These are phyloP conservation scores for Cyphellophora europaea DNA, from an alignment of 2,329 filamentous ascomycete genomes.

Conservation along the genomic window DNA sequence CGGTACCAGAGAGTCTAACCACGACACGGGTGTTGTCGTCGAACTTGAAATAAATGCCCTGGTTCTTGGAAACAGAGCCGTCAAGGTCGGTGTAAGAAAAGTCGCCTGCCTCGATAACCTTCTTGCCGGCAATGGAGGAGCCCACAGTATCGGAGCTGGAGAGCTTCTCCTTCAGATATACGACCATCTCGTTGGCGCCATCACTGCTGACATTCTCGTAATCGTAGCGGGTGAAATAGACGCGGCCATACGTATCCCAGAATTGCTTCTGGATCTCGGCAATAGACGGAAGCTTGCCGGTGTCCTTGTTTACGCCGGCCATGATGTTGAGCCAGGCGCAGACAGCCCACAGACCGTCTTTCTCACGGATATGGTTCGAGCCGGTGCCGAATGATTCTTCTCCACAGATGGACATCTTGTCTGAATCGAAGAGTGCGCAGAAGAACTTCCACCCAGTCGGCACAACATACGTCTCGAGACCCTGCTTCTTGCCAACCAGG, in stretches of 20 bases:
- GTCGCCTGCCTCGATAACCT: constrained; percentile 82
- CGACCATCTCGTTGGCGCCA: constrained; percentile 82
- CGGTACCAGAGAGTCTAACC: constrained; percentile 88
- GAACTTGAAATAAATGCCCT: constrained; percentile 91
- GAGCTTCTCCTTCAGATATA: constrained; percentile 69
- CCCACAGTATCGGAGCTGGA: constrained; percentile 67
- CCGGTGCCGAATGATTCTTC: constrained; percentile 98
- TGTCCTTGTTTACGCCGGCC: constrained; percentile 79
- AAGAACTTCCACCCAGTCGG: constrained; percentile 99
- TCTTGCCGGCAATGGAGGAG: constrained; percentile 71
- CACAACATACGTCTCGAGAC: constrained; percentile 86
- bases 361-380: constrained; percentile 97
- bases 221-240: constrained; percentile 98
- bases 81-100: constrained; percentile 99
- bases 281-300: constrained; percentile 62
- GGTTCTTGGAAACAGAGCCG: constrained; percentile 88
- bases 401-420: constrained; percentile 96
- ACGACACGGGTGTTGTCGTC: constrained; percentile 92
- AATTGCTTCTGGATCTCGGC: constrained; percentile 94
- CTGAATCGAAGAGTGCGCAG: constrained; percentile 85
- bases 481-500: constrained; percentile 89
- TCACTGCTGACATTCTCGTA: constrained; percentile 92
- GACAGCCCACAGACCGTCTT: constrained; percentile 96
- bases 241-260: constrained; percentile 92
- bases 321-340: constrained; percentile 99